Conservation (phyloP, 2,329 filamentous ascomycete species). For the Trichoderma koningiopsis region DNA sequence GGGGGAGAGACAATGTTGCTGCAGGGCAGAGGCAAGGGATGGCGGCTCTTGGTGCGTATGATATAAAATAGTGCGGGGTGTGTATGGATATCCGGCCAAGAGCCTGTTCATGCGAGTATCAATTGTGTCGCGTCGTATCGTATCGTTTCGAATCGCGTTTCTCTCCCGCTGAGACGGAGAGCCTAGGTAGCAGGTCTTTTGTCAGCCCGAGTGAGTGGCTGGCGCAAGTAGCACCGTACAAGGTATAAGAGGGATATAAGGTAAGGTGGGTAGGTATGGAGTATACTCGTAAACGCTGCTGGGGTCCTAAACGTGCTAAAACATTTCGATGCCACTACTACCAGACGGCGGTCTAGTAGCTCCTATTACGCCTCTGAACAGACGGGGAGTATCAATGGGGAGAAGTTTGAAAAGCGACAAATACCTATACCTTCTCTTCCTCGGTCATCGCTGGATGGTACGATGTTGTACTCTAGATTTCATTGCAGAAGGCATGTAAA, state of each 20-base stretch:
- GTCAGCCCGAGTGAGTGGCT: not conserved
- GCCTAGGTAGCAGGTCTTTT: not conserved
- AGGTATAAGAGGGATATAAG: not conserved
- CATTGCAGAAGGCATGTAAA: not conserved
- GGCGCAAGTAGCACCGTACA: not conserved
- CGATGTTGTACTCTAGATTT: not conserved
- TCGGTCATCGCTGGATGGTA: not conserved
- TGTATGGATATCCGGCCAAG: not conserved
- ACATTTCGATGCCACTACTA: not conserved
- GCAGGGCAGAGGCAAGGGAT: slow-evolving; percentile 8
- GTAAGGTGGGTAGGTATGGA: not conserved
- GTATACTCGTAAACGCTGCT: not conserved
- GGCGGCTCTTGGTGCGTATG: slow-evolving; percentile 12
- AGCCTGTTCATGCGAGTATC: not conserved
- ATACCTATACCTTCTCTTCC: not conserved
- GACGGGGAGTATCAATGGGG: not conserved
- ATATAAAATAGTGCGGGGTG: slow-evolving; percentile 14
- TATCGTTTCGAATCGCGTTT: not conserved
- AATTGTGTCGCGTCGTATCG: not conserved
- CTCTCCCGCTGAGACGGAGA: not conserved
- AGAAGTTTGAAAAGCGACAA: not conserved
- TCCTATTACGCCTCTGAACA: not conserved
- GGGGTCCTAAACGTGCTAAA: not conserved
- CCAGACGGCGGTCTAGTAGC: not conserved
- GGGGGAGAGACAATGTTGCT: slow-evolving; percentile 10